Base-by-base conservation (phyloP, 208 protist species). In the Crithidia thermophila region DNA sequence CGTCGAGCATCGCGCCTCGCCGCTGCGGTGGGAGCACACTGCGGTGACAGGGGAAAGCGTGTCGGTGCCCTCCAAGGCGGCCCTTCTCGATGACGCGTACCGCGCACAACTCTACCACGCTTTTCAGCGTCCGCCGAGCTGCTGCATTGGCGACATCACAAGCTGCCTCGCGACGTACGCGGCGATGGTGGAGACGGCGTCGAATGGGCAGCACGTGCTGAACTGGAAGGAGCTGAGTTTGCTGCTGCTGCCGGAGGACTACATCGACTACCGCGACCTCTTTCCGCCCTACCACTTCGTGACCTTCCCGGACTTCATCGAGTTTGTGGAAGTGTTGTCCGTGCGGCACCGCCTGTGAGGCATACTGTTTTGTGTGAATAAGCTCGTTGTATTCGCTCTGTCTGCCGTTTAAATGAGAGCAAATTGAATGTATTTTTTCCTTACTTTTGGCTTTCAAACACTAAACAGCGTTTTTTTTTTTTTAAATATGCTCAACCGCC, bases 311-410 rank as follows among this genome's bases (percentile, higher is more conserved):
- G 67, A 80, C 30, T 75, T 80, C 16, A 43, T 62, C 14, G 45
- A 79, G 31, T 79, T 79, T 36, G 61, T 79, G 14, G 74, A 80
- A 23, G 68, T 75, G 18, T 40, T 75, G 33, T 80, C 74, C 6
- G 57, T 80, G 46, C 67, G 67, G 9, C 53, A 73, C 30, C 51
- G 43, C 42, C 55, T 23, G 16, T 73, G 36, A 57, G 6, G 9
- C 9, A 39, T 6, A 11, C 34, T 14, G 34, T 11, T 14, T 11
- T 14, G 34, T 11, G 34, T 6, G 34, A 39, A 11, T 14, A 39
- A n/a, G n/a, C n/a, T n/a, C n/a, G n/a, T n/a, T n/a, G n/a, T n/a
- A n/a, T n/a, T n/a, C n/a, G n/a, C n/a, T n/a, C n/a, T n/a, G n/a
- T n/a, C n/a, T n/a, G n/a, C n/a, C n/a, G n/a, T n/a, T n/a, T n/a